Conservation (phyloP, 2,329 filamentous ascomycete genomes). For the Hypomyces perniciosus region DNA sequence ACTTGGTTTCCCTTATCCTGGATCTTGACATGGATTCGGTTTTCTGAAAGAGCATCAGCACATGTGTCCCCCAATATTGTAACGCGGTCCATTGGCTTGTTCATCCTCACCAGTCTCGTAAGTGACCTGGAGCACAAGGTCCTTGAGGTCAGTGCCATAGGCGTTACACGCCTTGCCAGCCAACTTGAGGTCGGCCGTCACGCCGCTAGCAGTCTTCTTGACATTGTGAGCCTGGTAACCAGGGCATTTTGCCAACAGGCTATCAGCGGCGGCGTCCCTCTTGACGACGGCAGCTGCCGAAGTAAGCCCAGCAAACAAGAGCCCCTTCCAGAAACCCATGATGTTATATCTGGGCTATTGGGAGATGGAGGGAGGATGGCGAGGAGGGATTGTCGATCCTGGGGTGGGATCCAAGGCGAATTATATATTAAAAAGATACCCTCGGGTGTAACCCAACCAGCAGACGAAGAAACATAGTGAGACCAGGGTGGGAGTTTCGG, state of each 20-base stretch:
- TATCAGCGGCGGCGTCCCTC: conserved; percentile 3
- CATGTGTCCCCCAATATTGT: neutral
- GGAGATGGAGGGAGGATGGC: neutral
- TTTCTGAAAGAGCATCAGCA: conserved; percentile 34
- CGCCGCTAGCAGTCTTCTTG: conserved; percentile 41
- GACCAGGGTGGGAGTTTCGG: neutral
- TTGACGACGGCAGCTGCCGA: conserved; percentile 15
- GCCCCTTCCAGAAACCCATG: conserved; percentile 17
- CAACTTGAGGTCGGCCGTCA: conserved; percentile 65
- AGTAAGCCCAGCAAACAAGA: conserved; percentile 16
- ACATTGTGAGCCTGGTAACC: conserved; percentile 63
- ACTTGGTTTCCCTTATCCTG: conserved; percentile 63
- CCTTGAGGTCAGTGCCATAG: conserved; percentile 69
- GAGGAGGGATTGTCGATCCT: neutral
- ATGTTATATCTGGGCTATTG: conserved; percentile 1
- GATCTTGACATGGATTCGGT: conserved; percentile 69
- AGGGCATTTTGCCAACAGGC: conserved; percentile 46
- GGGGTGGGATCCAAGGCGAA: neutral
- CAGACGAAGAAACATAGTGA: neutral
- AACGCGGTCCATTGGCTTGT: neutral
- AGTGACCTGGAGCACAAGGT: conserved; percentile 57
- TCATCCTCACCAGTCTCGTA: conserved; percentile 25
- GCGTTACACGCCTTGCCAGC: conserved; percentile 67
- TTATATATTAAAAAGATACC: neutral
- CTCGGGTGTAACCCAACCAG: too few species aligned